Base-by-base conservation (phyloP, 2,329 filamentous ascomycete genomes). In the Penicillium janthinellum region DNA sequence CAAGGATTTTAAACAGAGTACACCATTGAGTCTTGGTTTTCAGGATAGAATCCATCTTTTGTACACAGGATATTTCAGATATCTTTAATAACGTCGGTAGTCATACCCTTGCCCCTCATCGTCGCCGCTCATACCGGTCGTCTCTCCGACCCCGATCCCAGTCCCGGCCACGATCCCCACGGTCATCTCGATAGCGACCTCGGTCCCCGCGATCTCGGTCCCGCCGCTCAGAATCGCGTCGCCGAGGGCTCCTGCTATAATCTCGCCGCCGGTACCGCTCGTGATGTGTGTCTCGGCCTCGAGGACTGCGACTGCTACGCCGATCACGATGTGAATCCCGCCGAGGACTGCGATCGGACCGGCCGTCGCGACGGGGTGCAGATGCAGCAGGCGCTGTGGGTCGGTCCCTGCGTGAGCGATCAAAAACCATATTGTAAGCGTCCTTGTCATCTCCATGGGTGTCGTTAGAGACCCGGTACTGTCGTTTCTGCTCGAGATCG, bases 401-500 rank as follows among this genome's bases (percentile, higher is more conserved):
- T 60, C 51, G 50, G 39, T 49, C 42, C 49, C 57, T 52, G 22
- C 65, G 70, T 35, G 64, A 70, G 56, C 89, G 87, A 61, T 91
- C 89, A 72, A 96, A 91, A 0, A 96, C 88, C 86, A 96, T 92
- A 56, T 86, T 84, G 71, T 96, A 96, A 25, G 83, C 80, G 56
- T 78, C 78, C 17, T 82, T 79, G 53, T 84, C 79, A 57, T 77
- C 77, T 34, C 67, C 67, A 25, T 70, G 67, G 57, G 77, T 74
- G 15, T 83, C 80, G 22, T 85, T 84, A 38, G 88, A 84, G n/a
- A 86, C 86, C 62, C 91, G 85, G 73, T 98, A 99, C 69, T 98
- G 95, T 58, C 90, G 86, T 78, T 91, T 90, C 82, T 92, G 95
- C 79, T 98, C 93, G 59, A 99, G 81, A 63, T 90, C 89, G 58